phyloP scores from a whole-genome alignment of 2,329 filamentous ascomycete genomes.

The Immersiporthe knoxdaviesiana region DNA sequence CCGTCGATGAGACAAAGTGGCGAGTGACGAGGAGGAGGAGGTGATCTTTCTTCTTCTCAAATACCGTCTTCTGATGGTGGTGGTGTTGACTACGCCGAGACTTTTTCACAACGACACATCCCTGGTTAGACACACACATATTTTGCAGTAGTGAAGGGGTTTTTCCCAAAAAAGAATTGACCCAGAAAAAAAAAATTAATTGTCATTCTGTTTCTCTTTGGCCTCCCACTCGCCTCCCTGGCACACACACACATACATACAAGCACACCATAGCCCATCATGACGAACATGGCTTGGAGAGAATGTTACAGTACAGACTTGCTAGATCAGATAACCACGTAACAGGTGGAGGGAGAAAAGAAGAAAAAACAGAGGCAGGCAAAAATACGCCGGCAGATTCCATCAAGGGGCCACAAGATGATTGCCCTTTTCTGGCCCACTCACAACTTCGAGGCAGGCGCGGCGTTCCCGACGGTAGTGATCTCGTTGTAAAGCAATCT shows the following conservation, averaged over 20 bases:
- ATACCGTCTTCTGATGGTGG: background rate
- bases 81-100: background rate
- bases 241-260: background rate
- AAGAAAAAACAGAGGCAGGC: too few species aligned
- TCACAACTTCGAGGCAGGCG: slow-evolving; percentile 67
- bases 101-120: background rate
- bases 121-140: background rate
- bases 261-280: background rate
- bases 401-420: too few species aligned
- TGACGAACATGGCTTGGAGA: background rate
- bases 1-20: background rate
- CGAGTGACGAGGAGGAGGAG: background rate
- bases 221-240: background rate
- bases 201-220: background rate
- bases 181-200: background rate
- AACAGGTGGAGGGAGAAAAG: too few species aligned
- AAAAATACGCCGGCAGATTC: background rate
- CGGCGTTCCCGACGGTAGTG: slow-evolving; percentile 68
- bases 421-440: background rate
- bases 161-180: background rate
- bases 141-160: background rate
- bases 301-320: background rate
- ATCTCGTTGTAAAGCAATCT: slow-evolving; percentile 89
- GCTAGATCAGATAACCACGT: too few species aligned
- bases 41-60: background rate